Evolutionary conservation across 1,284 basidiomycete genomes (phyloP).

Genomic region (Cutaneotrichosporon dermatis): DNA sequence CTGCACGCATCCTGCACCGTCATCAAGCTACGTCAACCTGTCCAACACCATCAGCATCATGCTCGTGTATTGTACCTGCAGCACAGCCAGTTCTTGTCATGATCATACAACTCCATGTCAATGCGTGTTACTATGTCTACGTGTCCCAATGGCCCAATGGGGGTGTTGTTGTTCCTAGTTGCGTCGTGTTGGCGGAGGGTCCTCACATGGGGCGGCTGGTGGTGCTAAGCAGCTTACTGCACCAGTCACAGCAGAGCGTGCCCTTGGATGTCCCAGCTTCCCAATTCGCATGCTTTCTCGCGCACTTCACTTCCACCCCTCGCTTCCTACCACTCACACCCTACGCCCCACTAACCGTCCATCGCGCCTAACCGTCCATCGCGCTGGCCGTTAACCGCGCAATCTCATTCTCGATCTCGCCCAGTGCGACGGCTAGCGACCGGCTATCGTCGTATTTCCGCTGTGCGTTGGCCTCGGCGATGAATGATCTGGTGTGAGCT

Average conservation of each 20-base stretch:
- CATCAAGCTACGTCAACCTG: neutral
- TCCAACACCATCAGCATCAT: no score
- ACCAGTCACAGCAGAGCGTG: no score
- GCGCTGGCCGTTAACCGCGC: conserved; percentile 55
- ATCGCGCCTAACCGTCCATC: neutral
- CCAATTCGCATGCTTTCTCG: no score
- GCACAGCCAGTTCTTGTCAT: neutral
- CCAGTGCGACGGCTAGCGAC: conserved; percentile 66
- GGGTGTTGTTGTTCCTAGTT: no score
- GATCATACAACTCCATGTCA: neutral
- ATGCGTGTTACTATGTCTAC: neutral
- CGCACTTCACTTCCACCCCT: no score
- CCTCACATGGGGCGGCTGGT: no score
- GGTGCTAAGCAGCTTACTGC: no score
- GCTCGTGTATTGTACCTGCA: neutral
- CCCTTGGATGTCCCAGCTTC: no score
- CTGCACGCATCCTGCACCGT: neutral
- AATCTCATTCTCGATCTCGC: conserved; percentile 75
- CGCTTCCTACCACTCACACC: no score
- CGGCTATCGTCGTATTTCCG: conserved; percentile 86
- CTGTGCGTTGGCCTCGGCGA: conserved; percentile 70
- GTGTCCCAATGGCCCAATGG: no score
- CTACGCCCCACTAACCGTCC: no score
- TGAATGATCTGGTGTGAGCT: conserved; percentile 29
- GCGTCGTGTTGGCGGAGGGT: no score